Evolutionary conservation across 1,284 basidiomycete genomes (phyloP).

Genomic region (Ceratobasidium sp.): DNA sequence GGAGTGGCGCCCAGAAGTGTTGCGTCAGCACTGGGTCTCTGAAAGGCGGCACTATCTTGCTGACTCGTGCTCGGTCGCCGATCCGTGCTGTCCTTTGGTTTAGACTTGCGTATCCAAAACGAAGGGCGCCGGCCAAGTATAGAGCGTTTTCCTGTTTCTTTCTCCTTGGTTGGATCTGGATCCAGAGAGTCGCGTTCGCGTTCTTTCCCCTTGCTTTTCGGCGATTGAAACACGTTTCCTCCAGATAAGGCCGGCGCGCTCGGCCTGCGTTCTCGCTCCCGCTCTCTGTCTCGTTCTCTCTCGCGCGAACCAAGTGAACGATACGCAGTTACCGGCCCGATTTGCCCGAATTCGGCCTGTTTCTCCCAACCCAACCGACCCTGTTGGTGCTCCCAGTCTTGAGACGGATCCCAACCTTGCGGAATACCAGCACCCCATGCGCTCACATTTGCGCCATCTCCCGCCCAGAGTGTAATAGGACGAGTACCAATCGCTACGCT

Average conservation of each 20-base stretch:
- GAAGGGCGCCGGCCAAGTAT: conserved; percentile 41
- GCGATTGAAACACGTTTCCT: not conserved
- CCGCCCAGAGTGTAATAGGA: conserved; percentile 14
- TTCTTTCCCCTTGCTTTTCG: conserved; percentile 40
- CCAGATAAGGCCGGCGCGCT: conserved; percentile 25
- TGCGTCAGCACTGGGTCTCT: conserved; percentile 7
- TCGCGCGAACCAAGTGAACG: conserved; percentile 43
- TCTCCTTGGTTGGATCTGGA: conserved; percentile 19
- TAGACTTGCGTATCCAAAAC: conserved; percentile 36
- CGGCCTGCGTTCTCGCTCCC: conserved; percentile 35
- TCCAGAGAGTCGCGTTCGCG: conserved; percentile 23
- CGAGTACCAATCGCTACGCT: not conserved
- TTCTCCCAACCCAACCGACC: conserved; percentile 35
- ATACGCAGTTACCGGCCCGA: not conserved
- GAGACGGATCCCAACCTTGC: conserved; percentile 20
- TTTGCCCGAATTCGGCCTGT: conserved; percentile 31
- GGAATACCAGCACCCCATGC: conserved; percentile 16
- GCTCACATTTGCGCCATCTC: not conserved
- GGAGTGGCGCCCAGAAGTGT: not conserved
- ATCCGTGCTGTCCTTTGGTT: conserved; percentile 22
- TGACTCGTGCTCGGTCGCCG: conserved; percentile 29
- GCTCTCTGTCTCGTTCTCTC: conserved; percentile 16
- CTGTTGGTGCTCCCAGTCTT: conserved; percentile 33
- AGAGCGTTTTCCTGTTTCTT: conserved; percentile 28
- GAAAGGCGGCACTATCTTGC: conserved; percentile 1